Evolutionary conservation across 2,329 filamentous ascomycete genomes (phyloP).

Genomic region (Diaporthe amygdali): DNA sequence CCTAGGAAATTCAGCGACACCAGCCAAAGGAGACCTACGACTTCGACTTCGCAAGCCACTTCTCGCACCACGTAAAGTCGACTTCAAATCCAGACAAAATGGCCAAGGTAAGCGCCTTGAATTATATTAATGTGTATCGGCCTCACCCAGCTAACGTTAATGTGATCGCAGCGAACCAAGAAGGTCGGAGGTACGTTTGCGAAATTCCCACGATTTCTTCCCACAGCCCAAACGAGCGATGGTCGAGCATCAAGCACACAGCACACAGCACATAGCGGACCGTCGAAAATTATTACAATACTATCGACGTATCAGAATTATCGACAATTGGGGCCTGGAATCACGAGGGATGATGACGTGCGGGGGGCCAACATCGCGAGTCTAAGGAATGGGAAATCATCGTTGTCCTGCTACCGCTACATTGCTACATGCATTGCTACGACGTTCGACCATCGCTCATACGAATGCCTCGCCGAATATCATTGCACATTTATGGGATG

Average conservation of each 20-base stretch:
- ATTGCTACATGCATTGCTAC: conserved; percentile 6
- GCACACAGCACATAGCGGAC: not conserved
- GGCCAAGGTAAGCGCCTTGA: conserved; percentile 23
- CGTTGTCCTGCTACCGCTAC: not conserved
- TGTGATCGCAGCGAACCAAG: conserved; percentile 71
- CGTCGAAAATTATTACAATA: not conserved
- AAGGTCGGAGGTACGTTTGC: conserved; percentile 60
- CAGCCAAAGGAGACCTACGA: conserved; percentile 14
- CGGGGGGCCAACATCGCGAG: not conserved
- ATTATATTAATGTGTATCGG: not conserved
- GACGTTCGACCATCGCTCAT: not conserved
- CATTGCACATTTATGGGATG: not conserved
- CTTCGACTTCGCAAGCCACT: conserved; percentile 23
- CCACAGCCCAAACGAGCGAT: conserved; percentile 19
- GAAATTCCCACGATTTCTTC: conserved; percentile 5
- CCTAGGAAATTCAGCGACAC: conserved; percentile 21
- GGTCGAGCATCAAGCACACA: conserved; percentile 19
- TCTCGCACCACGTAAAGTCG: conserved; percentile 26
- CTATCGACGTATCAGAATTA: not conserved
- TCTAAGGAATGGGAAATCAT: not conserved
- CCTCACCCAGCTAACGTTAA: not conserved
- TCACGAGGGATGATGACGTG: conserved; percentile 5
- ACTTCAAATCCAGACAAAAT: conserved; percentile 24
- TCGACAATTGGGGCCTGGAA: not conserved
- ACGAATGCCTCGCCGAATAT: not conserved